These are phyloP conservation scores for Epichloe gansuensis DNA, from an alignment of 2,329 filamentous ascomycete genomes.

Conservation along the genomic window DNA sequence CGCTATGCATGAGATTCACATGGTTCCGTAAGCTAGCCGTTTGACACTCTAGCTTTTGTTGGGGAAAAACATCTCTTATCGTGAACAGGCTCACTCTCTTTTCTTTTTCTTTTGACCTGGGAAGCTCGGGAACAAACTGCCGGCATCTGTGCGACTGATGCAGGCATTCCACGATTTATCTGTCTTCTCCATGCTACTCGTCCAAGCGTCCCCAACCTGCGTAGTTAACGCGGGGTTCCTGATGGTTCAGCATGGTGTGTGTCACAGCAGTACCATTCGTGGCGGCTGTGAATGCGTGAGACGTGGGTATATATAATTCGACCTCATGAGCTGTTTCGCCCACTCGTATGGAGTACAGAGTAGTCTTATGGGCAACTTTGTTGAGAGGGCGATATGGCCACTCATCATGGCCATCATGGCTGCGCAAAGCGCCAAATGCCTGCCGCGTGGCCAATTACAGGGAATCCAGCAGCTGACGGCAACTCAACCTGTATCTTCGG, in stretches of 20 bases:
- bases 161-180: background rate
- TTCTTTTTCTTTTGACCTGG: background rate
- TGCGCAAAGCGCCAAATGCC: no score
- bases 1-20: no score
- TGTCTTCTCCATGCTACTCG: background rate
- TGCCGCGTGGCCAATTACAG: background rate
- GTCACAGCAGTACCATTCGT: background rate
- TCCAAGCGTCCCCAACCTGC: background rate
- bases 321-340: background rate
- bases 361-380: no score
- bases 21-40: no score
- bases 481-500: background rate
- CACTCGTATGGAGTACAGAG: background rate
- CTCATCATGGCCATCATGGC: no score
- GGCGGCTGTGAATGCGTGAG: background rate
- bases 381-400: background rate
- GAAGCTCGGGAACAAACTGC: background rate
- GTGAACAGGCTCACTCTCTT: no score
- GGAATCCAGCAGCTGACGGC: background rate
- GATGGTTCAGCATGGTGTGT: background rate
- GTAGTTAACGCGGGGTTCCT: background rate
- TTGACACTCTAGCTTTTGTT: no score
- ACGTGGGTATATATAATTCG: background rate
- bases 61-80: no score
- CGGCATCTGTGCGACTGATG: background rate